Evolutionary conservation across 2,329 filamentous ascomycete species (phyloP).

Genomic region (Byssochlamys sp.): DNA sequence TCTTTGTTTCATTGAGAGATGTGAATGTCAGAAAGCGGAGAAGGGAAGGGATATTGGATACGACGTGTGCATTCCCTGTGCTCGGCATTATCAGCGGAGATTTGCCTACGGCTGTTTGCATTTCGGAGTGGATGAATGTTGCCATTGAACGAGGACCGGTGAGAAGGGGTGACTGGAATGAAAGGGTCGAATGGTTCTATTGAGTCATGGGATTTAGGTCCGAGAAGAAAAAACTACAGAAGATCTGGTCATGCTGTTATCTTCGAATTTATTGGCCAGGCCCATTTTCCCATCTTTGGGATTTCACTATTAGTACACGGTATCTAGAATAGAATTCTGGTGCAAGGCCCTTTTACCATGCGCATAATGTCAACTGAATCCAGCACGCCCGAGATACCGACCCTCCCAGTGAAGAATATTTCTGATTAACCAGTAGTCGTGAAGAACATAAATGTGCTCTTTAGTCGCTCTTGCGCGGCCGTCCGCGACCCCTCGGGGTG

Average conservation of each 20-base stretch:
- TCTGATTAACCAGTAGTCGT: neutral
- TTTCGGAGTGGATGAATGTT: neutral
- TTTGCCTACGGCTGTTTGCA: neutral
- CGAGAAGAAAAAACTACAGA: no score
- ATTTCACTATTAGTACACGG: neutral
- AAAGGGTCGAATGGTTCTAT: neutral
- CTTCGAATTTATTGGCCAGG: neutral
- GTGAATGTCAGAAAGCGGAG: neutral
- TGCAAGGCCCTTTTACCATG: neutral
- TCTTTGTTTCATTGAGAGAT: neutral
- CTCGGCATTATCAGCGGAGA: neutral
- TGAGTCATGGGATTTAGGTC: neutral
- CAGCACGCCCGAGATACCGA: neutral
- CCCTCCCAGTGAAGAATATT: neutral
- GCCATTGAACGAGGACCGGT: neutral
- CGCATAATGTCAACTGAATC: neutral
- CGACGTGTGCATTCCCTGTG: neutral
- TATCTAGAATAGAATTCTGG: neutral
- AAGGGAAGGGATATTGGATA: neutral
- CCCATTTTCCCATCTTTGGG: neutral
- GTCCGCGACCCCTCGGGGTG: neutral
- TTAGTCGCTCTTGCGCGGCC: neutral
- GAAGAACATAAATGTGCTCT: neutral
- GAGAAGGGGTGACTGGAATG: neutral
- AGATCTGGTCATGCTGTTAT: neutral